These are phyloP conservation scores for Candida mesenterica DNA, from an alignment of 1,139 yeast species.

Conservation along the genomic window DNA sequence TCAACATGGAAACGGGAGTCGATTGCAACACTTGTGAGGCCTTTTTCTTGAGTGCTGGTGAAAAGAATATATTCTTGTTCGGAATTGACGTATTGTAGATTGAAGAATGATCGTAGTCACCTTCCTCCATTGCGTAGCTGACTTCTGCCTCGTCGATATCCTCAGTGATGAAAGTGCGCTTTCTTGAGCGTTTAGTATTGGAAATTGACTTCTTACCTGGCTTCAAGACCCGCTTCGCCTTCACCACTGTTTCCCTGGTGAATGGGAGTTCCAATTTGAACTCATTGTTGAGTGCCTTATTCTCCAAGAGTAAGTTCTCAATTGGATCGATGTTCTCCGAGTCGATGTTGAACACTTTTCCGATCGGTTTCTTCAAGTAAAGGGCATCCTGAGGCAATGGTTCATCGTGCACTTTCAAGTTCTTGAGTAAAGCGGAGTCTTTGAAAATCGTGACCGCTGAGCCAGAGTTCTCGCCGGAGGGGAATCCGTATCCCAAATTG, in stretches of 20 bases:
- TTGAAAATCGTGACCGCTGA: slow-evolving; percentile 10
- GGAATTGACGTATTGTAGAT: slow-evolving; percentile 29
- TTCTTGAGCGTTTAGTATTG: slow-evolving; percentile 7
- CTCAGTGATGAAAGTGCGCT: slow-evolving; percentile 4
- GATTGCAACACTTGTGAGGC: slow-evolving; percentile 16
- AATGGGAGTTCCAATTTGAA: slow-evolving; percentile 22
- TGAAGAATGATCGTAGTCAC: slow-evolving; percentile 13
- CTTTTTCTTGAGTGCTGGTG: slow-evolving; percentile 27
- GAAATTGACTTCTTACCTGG: neutral
- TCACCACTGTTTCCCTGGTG: slow-evolving; percentile 4
- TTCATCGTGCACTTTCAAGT: slow-evolving; percentile 24
- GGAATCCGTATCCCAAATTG: slow-evolving; percentile 24
- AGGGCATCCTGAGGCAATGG: slow-evolving; percentile 16
- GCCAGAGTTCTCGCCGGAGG: slow-evolving; percentile 10
- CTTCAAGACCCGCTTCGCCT: no score
- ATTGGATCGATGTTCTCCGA: slow-evolving; percentile 26
- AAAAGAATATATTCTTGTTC: slow-evolving; percentile 31
- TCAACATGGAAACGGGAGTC: slow-evolving; percentile 26
- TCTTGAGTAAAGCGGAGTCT: slow-evolving; percentile 23
- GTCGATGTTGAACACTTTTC: slow-evolving; percentile 11
- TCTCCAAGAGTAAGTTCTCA: slow-evolving; percentile 25
- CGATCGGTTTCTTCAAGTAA: slow-evolving; percentile 13
- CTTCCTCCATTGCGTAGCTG: slow-evolving; percentile 13
- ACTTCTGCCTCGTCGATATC: slow-evolving; percentile 10
- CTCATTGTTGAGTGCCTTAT: slow-evolving; percentile 17